A percentile compares a stretch with the other conserved stretches of the same genome.
Evolutionary conservation across 78 protist species (phyloP).

Genomic region (Trichosphaerium sp.): DNA sequence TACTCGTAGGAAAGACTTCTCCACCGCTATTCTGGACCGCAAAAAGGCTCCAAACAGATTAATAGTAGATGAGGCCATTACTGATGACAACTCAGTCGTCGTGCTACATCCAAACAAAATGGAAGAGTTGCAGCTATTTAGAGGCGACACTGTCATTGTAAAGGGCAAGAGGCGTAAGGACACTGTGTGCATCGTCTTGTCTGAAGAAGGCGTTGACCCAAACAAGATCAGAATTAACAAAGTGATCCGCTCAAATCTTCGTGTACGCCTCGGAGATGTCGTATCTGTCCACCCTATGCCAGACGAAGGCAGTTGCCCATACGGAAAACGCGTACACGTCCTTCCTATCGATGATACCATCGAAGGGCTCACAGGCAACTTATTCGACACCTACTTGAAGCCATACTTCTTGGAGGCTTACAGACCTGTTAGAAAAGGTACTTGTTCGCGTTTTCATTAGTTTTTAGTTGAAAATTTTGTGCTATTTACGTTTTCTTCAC

Average conservation of each 20-base stretch:
- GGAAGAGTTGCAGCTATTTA: constrained; percentile 86
- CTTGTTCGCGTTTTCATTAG: neutral
- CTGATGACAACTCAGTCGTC: constrained; percentile 96
- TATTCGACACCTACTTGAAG: constrained; percentile 93
- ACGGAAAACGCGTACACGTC: constrained; percentile 88
- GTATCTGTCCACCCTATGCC: constrained; percentile 81
- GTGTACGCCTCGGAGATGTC: constrained; percentile 92
- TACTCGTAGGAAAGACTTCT: constrained; percentile 8
- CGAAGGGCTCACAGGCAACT: constrained; percentile 97
- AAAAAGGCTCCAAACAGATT: constrained; percentile 90
- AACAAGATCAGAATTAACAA: constrained; percentile 92
- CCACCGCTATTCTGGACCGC: constrained; percentile 68
- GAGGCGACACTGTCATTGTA: constrained; percentile 91
- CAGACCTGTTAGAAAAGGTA: constrained; percentile 97
- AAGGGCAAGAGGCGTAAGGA: constrained; percentile 95
- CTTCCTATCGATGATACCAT: constrained; percentile 99
- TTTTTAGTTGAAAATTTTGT: neutral
- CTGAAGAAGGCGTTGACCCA: constrained; percentile 78
- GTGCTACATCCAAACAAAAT: constrained; percentile 64
- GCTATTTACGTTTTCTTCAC: too few species aligned
- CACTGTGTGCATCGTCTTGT: constrained; percentile 91
- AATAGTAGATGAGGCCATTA: constrained; percentile 91
- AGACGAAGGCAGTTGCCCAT: constrained; percentile 71
- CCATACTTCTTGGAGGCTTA: constrained; percentile 98
- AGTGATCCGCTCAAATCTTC: constrained; percentile 74